Evolutionary conservation across 805 yeast genomes (phyloP), one percentile per base, ranked within the genome.

Genomic region (Barnettozyma sucrosica): DNA sequence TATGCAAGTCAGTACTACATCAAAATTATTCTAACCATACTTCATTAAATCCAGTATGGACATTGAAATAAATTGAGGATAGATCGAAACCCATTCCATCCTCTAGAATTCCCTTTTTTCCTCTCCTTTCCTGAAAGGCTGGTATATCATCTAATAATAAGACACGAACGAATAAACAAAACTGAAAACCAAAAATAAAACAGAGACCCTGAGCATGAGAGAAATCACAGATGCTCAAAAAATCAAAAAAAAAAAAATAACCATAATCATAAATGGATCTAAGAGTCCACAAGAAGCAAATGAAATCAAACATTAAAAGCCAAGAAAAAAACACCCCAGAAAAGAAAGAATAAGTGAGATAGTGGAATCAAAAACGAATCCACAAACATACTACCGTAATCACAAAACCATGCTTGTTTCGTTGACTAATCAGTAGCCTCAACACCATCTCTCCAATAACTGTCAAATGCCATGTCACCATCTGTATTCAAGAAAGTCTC

Each of bases 401-500:
- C 34, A 40, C 3, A 34, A 26, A 21, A 23, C 9, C 13, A 24
- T 21, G 19, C 30, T 6, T 38, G 5, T 28, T 32, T 11, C 21
- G 14, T n/a, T 32, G 30, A 56, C 41, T 55, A 55, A 44, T 67
- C 71, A 11, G 67, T 65, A 8, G 72, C 66, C 45, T 69, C 72
- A 30, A 69, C 75, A 2, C 47, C 47, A 43, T 70, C 76, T 19
- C 67, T 67, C 76, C 76, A 72, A 49, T 63, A 66, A 57, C 59
- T 62, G 38, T 64, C 74, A 47, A 67, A 59, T 45, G 64, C 61
- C 41, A 65, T 50, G 45, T 60, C 67, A 43, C 59, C 66, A 47
- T 68, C 74, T 9, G 74, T 70, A 42, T 67, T 71, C 46, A 75
- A 55, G 46, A 74, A 67, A 5, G 71, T 65, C 51, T 73, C 74